Base-by-base conservation (phyloP, 306 rosid species). In the Aeschynomene evenia region DNA sequence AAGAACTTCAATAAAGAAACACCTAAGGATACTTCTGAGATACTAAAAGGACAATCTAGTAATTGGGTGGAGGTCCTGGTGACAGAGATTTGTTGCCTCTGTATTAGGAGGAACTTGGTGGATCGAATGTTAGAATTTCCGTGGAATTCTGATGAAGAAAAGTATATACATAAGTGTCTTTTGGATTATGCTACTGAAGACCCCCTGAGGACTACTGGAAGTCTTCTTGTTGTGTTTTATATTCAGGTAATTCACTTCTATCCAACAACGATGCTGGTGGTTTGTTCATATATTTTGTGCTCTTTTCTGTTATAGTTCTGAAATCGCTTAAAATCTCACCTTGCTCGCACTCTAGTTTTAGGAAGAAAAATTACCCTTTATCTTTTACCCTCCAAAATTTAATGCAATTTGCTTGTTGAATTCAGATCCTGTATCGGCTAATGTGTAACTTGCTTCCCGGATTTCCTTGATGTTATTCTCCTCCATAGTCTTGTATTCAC, bases 131-230 rank as follows among this genome's bases (percentile, higher is more conserved):
- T 95, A 72, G 97, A 89, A 81, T 76, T 95, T 74, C 99, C 99
- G 1, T 95, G 99, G 99, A 89, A 82, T 79, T 87, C 88, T 64
- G 91, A 86, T 34, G 97, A 95, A 87, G 99, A 95, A 83, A 91
- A 84, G 62, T 83, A 86, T 78, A 82, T 95, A 66, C 96, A 87
- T 63, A 95, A 84, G 77, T 83, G 95, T 82, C 84, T 91, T 39
- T 72, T 95, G 65, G 99, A 91, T 73, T 91, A 75, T 78, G 83
- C 99, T 61, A 65, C 33, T 59, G 91, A 73, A 68, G 84, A 91
- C 64, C 91, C 95, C 48, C 73, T 75, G 67, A 84, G 91, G 78
- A 78, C 81, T 43, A 71, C 88, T 28, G 99, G 99, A 80, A 89
- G 87, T 75, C 95, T 95, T 61, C 97, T 95, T 65, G 91, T 87